Base-by-base conservation (phyloP, 371 early-diverging fungal genomes). In the Mortierella sp. region DNA sequence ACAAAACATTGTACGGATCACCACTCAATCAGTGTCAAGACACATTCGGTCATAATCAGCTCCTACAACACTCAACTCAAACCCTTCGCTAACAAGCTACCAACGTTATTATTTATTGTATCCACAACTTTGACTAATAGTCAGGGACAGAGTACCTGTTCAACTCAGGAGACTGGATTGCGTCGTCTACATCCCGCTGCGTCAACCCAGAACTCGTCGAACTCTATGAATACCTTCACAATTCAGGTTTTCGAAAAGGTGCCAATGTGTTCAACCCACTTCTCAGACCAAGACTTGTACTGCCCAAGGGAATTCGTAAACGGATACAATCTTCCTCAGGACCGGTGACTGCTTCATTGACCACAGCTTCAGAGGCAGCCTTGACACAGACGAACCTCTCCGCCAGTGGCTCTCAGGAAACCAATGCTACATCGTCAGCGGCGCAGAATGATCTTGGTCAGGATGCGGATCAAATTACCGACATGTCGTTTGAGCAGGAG, bases 191-290 rank as follows among this genome's bases (percentile, higher is more conserved):
- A 16, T 73, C 74, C 55, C 81, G 84, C 10, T 68, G 44, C 58
- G 74, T 75, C 65, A 77, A 78, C 60, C 81, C 84, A 76, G 84
- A 84, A 24, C 73, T 84, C n/a, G 84, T 84, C n/a, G 84, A 84
- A 42, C 77, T 84, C 2, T 84, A 84, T 34, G 84, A 84, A 58
- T 84, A 81, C 76, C 84, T 84, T 16, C 73, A 72, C 71, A 84
- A 78, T 19, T 84, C 84, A 1, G 84, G 81, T 3, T 84, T 57
- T 42, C 74, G 80, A 21, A 65, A 74, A 19, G 80, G 75, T 8
- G 34, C 42, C 24, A 75, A 70, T 16, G 73, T 72, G 21, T 75
- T 84, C 44, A 60, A 80, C 0, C 26, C 80, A 14, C 21, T 54
- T 14, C n/a, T 58, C 21, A 55, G 68, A 70, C 50, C 79, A 16